phyloP scores from a whole-genome alignment of 176 grass and related monocot species.

The Cenchrus fungigraminus region DNA sequence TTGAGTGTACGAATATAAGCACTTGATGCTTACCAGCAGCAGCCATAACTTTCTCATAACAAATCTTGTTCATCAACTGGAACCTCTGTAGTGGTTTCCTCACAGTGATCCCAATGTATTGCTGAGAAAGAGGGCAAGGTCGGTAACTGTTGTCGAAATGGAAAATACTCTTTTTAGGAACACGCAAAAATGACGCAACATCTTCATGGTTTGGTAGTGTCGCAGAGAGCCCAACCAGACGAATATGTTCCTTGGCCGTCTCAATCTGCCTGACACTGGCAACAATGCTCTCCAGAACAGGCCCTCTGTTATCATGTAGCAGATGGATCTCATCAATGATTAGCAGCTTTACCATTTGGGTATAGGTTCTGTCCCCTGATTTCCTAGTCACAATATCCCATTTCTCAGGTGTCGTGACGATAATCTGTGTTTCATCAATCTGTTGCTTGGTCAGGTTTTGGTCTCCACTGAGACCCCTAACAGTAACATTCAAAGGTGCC shows the following conservation, averaged over 20 bases:
- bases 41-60: conserved; percentile 91
- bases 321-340: conserved; percentile 98
- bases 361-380: conserved; percentile 96
- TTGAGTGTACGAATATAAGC: conserved; percentile 99
- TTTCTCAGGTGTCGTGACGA: conserved; percentile 97
- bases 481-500: conserved; percentile 66
- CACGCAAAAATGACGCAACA: conserved; percentile 81
- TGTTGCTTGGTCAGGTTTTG: conserved; percentile 85
- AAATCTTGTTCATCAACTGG: conserved; percentile 98
- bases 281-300: conserved; percentile 97
- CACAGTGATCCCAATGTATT: conserved; percentile 95
- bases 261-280: conserved; percentile 93
- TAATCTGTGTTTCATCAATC: conserved; percentile 98
- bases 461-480: conserved; percentile 94
- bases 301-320: conserved; percentile 93
- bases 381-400: conserved; percentile 99
- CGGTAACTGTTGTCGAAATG: conserved; percentile 96
- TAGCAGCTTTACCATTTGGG: conserved; percentile 90
- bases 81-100: conserved; percentile 95
- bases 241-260: conserved; percentile 83
- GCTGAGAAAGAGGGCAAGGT: conserved; percentile 92
- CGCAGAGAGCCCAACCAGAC: conserved; percentile 86
- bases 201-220: conserved; percentile 94
- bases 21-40: conserved; percentile 95
- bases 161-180: conserved; percentile 71